Base-by-base conservation (phyloP, 2,329 filamentous ascomycete genomes). In the Ascochyta pisi region DNA sequence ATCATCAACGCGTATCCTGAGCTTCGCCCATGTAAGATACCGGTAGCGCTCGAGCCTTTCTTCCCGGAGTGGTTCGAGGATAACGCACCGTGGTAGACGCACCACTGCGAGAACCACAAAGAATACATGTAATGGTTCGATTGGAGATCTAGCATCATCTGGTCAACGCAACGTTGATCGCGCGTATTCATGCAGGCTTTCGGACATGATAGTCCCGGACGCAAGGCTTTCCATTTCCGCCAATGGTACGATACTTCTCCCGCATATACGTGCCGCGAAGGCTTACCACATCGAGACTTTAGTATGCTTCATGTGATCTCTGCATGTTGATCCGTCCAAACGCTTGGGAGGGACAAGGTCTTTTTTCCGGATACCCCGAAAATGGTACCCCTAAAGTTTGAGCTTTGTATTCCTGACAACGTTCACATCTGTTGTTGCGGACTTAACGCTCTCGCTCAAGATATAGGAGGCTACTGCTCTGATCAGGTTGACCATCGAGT, bases 21-120 rank as follows among this genome's bases (percentile, higher is more conserved):
- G 23, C 39, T 58, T 27, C 26, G 40, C 8, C 47, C 54, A 12
- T 48, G 41, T 10, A 49, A 44, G 10, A 45, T 58, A 29, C 50
- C 49, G 9, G 42, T 60, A 34, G 57, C 57, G 31, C 42, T 60
- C 13, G 49, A 60, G n/a, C 54, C 49, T 7, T 50, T 60, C 24
- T 60, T 57, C 19, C 45, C 46, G 10, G 50, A 57, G 29, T 51
- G 53, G 45, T 54, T 54, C 33, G 55, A 58, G 41, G 34, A 34
- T 10, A 44, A 41, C 12, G 49, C 49, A 16, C 39, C 43, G 5
- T 53, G 42, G 48, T 51, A 29, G 44, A 26, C 8, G 33, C 34
- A 34, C 43, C 12, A 26, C 19, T 34, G 12, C 22, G 12, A 19
- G 23, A 42, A 38, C 9, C 27, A 26, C 26, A 23, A 16, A 23